These are phyloP conservation scores for Sporisorium exsertum DNA, from an alignment of 1,284 basidiomycete genomes.

Conservation along the genomic window DNA sequence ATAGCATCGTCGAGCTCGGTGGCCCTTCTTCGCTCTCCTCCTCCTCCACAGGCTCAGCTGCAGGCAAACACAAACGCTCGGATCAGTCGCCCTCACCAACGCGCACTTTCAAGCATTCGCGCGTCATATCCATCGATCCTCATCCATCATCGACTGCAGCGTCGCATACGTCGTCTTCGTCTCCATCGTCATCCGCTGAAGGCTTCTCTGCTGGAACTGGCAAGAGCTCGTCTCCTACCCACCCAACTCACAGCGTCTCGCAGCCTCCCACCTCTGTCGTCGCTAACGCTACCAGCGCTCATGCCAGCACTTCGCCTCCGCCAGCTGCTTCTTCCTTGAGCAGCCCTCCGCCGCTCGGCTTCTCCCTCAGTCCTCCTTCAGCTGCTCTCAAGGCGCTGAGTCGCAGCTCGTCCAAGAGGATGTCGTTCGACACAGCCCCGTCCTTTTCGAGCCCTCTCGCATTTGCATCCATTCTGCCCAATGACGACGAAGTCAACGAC, in stretches of 20 bases:
- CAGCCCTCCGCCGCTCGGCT: conserved; percentile 23
- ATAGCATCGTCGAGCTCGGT: conserved; percentile 32
- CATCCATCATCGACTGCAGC: conserved; percentile 1
- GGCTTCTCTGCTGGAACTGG: conserved; percentile 2
- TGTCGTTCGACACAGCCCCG: conserved; percentile 58
- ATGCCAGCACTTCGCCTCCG: conserved; percentile 37
- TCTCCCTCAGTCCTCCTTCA: conserved; percentile 40
- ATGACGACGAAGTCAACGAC: conserved; percentile 50
- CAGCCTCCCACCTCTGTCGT: conserved; percentile 18
- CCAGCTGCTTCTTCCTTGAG: conserved; percentile 21
- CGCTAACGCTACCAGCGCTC: not conserved
- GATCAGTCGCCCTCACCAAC: conserved; percentile 44
- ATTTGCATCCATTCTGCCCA: conserved; percentile 58
- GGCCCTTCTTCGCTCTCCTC: conserved; percentile 15
- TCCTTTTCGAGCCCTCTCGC: conserved; percentile 68
- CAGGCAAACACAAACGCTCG: conserved; percentile 34
- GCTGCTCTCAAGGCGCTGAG: conserved; percentile 38
- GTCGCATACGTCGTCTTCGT: conserved; percentile 7
- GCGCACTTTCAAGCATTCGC: conserved; percentile 36
- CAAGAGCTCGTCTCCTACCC: conserved; percentile 18
- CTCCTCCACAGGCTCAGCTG: conserved; percentile 17
- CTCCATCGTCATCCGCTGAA: conserved; percentile 17
- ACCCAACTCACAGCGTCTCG: conserved; percentile 14
- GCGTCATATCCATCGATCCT: conserved; percentile 20
- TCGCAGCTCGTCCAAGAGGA: conserved; percentile 47